A percentile compares a stretch with the other conserved stretches of the same genome.
These are phyloP conservation scores for Starmerella gropengiesseri DNA, from an alignment of 805 yeast genomes.

Conservation along the genomic window DNA sequence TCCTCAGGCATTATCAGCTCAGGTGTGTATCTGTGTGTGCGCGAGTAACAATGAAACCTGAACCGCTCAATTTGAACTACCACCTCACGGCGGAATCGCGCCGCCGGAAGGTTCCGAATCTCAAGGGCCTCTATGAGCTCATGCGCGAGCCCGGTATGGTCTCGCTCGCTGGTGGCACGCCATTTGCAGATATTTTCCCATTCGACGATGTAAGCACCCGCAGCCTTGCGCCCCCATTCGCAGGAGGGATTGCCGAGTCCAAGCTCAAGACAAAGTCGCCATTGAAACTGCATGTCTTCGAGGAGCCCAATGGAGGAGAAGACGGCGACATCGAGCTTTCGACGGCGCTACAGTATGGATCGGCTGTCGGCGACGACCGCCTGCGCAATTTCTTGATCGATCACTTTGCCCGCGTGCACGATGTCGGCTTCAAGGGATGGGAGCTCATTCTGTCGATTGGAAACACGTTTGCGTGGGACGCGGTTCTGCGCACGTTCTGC, in stretches of 20 bases:
- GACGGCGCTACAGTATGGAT: constrained; percentile 86
- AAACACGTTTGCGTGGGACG: constrained; percentile 84
- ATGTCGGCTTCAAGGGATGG: constrained; percentile 57
- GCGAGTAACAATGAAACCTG: constrained; percentile 23
- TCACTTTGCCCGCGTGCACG: constrained; percentile 43
- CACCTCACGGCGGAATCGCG: constrained; percentile 67
- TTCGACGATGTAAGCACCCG: constrained; percentile 66
- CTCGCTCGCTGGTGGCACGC: constrained; percentile 92
- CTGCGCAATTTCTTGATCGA: constrained; percentile 55
- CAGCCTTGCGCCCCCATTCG: constrained; percentile 60
- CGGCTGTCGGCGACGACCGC: constrained; percentile 70
- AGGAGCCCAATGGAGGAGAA: constrained; percentile 28
- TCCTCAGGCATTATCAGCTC: too few species aligned
- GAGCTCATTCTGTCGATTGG: constrained; percentile 61
- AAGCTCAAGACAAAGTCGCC: constrained; percentile 23
- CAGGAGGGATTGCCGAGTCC: constrained; percentile 47
- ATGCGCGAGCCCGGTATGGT: constrained; percentile 62
- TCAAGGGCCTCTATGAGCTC: constrained; percentile 76
- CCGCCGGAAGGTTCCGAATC: constrained; percentile 62
- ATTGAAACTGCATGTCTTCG: constrained; percentile 31
- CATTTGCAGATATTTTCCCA: constrained; percentile 82
- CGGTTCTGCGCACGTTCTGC: constrained; percentile 65
- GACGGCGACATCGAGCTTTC: constrained; percentile 53
- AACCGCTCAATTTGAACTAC: constrained; percentile 61
- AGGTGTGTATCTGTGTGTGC: too few species aligned